These are phyloP conservation scores for Geotrichum ghanense DNA, from an alignment of 805 yeast species.

Conservation along the genomic window DNA sequence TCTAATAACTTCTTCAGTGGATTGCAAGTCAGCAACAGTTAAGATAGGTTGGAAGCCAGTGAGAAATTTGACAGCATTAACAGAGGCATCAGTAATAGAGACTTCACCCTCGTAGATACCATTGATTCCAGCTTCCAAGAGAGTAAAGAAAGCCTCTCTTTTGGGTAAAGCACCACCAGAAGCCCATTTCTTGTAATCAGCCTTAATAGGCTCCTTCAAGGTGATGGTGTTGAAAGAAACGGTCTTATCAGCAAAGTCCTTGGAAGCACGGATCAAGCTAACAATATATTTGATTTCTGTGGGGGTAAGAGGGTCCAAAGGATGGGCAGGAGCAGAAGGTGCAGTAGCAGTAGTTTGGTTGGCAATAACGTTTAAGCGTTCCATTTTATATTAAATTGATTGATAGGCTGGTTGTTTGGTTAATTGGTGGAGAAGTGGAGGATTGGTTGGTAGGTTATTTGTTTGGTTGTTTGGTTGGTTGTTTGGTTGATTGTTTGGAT, in stretches of 20 bases:
- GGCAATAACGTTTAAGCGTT: conserved; percentile 2
- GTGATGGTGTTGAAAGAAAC: conserved; percentile 60
- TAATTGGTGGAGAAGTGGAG: no score
- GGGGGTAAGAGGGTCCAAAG: conserved; percentile 59
- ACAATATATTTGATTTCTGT: conserved; percentile 51
- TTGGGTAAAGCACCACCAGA: conserved; percentile 50
- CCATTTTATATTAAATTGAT: conserved; percentile 1
- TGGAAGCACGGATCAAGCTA: conserved; percentile 35
- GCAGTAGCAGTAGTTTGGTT: conserved; percentile 4
- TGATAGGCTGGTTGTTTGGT: no score
- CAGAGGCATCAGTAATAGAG: conserved; percentile 38
- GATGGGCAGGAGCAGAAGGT: conserved; percentile 32
- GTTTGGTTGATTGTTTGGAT: no score
- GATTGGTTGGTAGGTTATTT: no score
- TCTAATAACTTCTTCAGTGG: conserved; percentile 55
- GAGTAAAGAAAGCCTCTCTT: conserved; percentile 55
- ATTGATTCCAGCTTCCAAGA: conserved; percentile 42
- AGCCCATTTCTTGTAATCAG: conserved; percentile 55
- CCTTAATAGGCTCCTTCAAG: conserved; percentile 59
- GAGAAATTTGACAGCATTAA: conserved; percentile 36
- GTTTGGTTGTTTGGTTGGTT: no score
- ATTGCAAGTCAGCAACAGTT: conserved; percentile 54
- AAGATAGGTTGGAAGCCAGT: conserved; percentile 66
- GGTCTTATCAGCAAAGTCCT: conserved; percentile 31
- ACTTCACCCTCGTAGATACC: conserved; percentile 67